These are phyloP conservation scores for Blepharisma undulans DNA, from an alignment of 169 alveolate genomes.

Conservation along the genomic window DNA sequence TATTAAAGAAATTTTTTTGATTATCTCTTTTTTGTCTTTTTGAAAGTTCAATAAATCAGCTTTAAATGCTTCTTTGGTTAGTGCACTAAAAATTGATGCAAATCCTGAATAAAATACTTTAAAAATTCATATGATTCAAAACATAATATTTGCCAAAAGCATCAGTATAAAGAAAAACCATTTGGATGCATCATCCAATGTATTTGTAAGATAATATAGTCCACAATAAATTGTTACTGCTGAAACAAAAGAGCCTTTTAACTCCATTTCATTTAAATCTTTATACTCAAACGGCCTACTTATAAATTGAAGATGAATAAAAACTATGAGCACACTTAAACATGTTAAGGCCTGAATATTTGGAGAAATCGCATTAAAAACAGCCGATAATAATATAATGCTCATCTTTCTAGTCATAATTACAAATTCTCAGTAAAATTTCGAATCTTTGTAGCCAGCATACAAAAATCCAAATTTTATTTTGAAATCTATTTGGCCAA, in stretches of 20 bases:
- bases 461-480: conserved; percentile 53
- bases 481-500: neutral
- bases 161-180: neutral
- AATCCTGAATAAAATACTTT: neutral
- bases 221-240: conserved; percentile 56
- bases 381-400: conserved; percentile 36
- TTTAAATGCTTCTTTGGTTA: neutral
- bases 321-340: conserved; percentile 35
- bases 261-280: conserved; percentile 41
- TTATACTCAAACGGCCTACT: conserved; percentile 38
- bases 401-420: conserved; percentile 43
- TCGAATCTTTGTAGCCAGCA: conserved; percentile 42
- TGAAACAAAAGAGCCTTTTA: conserved; percentile 40
- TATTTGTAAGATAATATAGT: conserved; percentile 41
- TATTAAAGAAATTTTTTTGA: neutral
- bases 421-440: conserved; percentile 55
- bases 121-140: neutral
- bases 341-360: conserved; percentile 40
- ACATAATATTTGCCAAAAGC: neutral
- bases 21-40: neutral
- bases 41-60: neutral
- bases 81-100: neutral
- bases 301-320: conserved; percentile 30
- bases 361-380: conserved; percentile 2
- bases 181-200: neutral